phyloP scores from a whole-genome alignment of 176 grass and related monocot genomes.

The Tillandsia leiboldiana region DNA sequence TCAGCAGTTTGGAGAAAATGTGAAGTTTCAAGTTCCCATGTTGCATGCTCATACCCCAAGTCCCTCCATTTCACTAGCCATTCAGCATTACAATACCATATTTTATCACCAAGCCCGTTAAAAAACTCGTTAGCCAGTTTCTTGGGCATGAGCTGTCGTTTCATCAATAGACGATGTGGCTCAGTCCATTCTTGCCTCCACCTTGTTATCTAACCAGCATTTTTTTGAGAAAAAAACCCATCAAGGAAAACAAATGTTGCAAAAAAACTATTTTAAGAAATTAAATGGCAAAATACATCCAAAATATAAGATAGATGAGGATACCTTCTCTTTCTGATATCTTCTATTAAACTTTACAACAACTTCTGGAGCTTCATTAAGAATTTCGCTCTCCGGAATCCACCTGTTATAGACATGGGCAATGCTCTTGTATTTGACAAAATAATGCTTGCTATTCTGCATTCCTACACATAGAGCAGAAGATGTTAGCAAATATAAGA shows the following conservation, averaged over 20 bases:
- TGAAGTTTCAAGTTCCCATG: slow-evolving; percentile 77
- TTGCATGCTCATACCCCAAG: slow-evolving; percentile 66
- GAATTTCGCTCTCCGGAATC: slow-evolving; percentile 55
- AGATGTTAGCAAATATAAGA: slow-evolving; percentile 1
- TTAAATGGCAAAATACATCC: slow-evolving; percentile 10
- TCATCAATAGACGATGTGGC: slow-evolving; percentile 62
- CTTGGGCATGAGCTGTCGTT: slow-evolving; percentile 46
- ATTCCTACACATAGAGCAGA: slow-evolving; percentile 22
- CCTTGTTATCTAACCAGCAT: slow-evolving; percentile 36
- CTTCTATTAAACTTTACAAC: slow-evolving; percentile 56
- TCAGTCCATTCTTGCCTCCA: slow-evolving; percentile 92
- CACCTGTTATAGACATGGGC: slow-evolving; percentile 79
- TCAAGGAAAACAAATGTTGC: slow-evolving; percentile 1
- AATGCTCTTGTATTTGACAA: slow-evolving; percentile 80
- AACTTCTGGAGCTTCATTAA: slow-evolving; percentile 42
- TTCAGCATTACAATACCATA: slow-evolving; percentile 50
- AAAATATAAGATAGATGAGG: slow-evolving; percentile 2
- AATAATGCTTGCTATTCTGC: slow-evolving; percentile 50
- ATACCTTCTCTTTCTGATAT: slow-evolving; percentile 59
- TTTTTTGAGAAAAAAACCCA: background rate
- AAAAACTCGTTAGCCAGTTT: slow-evolving; percentile 53
- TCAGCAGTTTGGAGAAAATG: slow-evolving; percentile 60
- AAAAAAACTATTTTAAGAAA: slow-evolving; percentile 5
- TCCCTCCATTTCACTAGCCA: slow-evolving; percentile 90
- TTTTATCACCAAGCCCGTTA: slow-evolving; percentile 23